Evolutionary conservation across 805 yeast genomes (phyloP), one percentile per base, ranked within the genome.

Genomic region (Candida mattraensis): DNA sequence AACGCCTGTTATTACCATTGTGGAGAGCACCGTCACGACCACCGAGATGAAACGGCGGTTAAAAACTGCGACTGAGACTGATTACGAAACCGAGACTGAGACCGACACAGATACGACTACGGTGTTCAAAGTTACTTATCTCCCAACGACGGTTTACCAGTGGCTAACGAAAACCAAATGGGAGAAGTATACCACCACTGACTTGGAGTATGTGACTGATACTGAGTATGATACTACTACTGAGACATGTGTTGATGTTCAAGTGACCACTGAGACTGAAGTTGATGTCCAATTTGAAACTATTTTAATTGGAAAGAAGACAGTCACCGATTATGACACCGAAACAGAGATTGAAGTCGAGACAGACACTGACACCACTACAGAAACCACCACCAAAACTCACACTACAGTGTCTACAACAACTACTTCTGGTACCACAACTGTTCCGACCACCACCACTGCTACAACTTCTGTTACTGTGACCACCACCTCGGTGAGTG

Each of bases 51-150:
- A 40, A 20, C 33, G 28, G 20, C 41, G 34, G 27, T 28, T 33
- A 8, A 41, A 30, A 15, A 47, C 45, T 3, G 37, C 34, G 17
- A 30, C 41, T 5, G 44, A 45, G 14, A 42, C 47, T 2, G 44
- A 44, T 22, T 35, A 35, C 5, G 42, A 31, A 5, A 43, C 47
- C 11, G 50, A 42, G 30, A 50, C 51, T 9, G 48, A 50, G 20
- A 40, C 44, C 1, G 41, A 28, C 10, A 35, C 42, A 3, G 47
- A 25, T 14, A 47, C 51, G 9, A 47, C 54, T 5, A 49, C 52
- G 1, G 49, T 41, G 2, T 49, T 27, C 40, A 46, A 41, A 18
- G 40, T 47, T 12, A 34, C 47, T 1, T 31, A 37, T 8, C 23
- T 27, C 9, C 54, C 51, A 9, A 49, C 54, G 1, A 50, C 54